Evolutionary conservation across 495 filamentous ascomycete genomes (phyloP).

Genomic region (Penicillium verhagenii): DNA sequence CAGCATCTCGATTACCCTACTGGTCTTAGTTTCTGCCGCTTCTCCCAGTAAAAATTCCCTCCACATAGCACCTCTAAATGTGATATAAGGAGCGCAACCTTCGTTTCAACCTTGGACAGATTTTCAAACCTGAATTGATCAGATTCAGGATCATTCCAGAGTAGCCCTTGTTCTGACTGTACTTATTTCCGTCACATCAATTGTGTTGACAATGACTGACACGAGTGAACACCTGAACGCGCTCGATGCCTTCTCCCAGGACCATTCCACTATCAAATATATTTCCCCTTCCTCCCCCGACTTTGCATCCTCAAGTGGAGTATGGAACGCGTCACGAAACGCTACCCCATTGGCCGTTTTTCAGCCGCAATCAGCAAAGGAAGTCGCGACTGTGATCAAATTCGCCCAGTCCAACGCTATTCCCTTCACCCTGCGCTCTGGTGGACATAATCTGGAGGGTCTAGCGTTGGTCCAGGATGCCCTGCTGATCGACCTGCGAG

Average conservation of each 20-base stretch:
- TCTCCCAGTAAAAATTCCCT: too few relatives aligned
- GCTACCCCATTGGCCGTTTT: constrained; percentile 28
- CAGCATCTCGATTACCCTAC: too few relatives aligned
- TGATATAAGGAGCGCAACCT: too few relatives aligned
- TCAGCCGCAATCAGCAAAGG: constrained; percentile 28
- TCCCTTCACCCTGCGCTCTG: constrained; percentile 35
- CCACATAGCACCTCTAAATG: too few relatives aligned
- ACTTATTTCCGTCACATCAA: too few relatives aligned
- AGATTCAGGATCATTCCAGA: too few relatives aligned
- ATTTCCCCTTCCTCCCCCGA: constrained; percentile 21
- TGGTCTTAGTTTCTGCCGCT: too few relatives aligned
- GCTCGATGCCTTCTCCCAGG: constrained; percentile 18
- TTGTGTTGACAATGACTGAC: too few relatives aligned
- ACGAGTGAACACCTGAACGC: constrained; percentile 3
- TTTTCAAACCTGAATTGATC: too few relatives aligned
- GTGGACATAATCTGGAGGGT: constrained; percentile 39
- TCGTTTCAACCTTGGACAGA: too few relatives aligned
- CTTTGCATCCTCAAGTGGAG: constrained; percentile 11
- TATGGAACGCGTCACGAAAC: constrained; percentile 14
- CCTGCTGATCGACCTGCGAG: constrained; percentile 39
- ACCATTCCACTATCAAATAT: constrained; percentile 24
- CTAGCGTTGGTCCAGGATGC: constrained; percentile 19
- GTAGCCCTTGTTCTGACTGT: too few relatives aligned
- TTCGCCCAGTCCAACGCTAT: constrained; percentile 18
- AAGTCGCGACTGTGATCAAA: constrained; percentile 29